These are phyloP conservation scores for Suillus weaverae DNA, from an alignment of 768 basidiomycete species.

Conservation along the genomic window DNA sequence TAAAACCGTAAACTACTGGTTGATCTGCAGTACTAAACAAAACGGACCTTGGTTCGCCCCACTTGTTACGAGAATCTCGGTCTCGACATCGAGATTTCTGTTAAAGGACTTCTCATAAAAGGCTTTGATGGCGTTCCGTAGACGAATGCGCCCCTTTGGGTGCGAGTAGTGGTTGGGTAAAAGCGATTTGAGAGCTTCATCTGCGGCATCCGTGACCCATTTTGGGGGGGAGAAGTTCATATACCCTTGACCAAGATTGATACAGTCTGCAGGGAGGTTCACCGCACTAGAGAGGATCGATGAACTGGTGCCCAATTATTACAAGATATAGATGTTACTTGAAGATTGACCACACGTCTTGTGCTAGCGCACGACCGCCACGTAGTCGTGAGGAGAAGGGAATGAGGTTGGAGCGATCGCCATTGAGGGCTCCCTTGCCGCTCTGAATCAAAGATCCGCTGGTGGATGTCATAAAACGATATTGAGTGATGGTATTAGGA, in stretches of 20 bases:
- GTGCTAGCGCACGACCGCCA: constrained; percentile 74
- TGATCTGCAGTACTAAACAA: neutral
- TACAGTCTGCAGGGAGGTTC: constrained; percentile 87
- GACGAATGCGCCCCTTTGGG: constrained; percentile 82
- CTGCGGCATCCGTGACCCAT: constrained; percentile 77
- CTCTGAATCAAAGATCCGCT: neutral
- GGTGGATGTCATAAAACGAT: neutral
- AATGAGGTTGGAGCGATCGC: constrained; percentile 52
- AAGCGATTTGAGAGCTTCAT: constrained; percentile 61
- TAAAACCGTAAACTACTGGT: constrained; percentile 5
- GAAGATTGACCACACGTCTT: constrained; percentile 92
- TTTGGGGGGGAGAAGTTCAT: constrained; percentile 89
- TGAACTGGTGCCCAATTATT: constrained; percentile 8
- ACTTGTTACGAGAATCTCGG: constrained; percentile 91
- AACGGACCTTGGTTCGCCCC: constrained; percentile 91
- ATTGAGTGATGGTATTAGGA: neutral
- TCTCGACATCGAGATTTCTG: constrained; percentile 76
- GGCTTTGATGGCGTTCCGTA: constrained; percentile 83
- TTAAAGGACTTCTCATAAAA: constrained; percentile 71
- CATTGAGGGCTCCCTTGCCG: neutral
- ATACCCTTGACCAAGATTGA: constrained; percentile 94
- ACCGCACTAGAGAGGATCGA: constrained; percentile 53
- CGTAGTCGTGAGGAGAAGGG: constrained; percentile 70
- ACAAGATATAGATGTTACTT: constrained; percentile 46
- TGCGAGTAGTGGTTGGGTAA: constrained; percentile 87